phyloP scores from a whole-genome alignment of 2,329 filamentous ascomycete species.

The Endoconidiophora laricicola region DNA sequence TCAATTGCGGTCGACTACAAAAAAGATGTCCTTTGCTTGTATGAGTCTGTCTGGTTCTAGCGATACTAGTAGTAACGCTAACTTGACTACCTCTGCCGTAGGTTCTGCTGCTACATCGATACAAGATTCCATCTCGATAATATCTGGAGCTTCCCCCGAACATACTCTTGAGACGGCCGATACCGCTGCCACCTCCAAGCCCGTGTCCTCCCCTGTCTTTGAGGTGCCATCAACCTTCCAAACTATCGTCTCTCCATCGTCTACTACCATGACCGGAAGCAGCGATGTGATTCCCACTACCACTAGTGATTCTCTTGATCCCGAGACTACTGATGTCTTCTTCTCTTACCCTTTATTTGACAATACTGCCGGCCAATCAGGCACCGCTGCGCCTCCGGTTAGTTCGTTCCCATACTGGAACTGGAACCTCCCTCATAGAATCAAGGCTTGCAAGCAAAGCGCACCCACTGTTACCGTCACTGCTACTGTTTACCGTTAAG shows the following conservation, averaged over 20 bases:
- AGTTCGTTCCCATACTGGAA: no score
- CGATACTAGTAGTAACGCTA: neutral
- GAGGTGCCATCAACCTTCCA: neutral
- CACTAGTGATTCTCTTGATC: neutral
- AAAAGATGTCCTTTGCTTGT: conserved; percentile 38
- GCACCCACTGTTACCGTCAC: neutral
- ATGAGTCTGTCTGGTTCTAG: conserved; percentile 13
- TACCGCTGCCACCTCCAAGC: conserved; percentile 14
- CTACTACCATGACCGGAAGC: neutral
- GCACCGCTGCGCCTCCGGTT: neutral
- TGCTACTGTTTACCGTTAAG: neutral
- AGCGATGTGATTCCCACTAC: neutral
- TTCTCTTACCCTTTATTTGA: neutral
- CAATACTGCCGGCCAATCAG: conserved; percentile 3
- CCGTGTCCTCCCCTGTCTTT: no score
- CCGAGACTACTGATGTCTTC: neutral
- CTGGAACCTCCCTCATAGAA: neutral
- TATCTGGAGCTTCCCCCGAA: neutral
- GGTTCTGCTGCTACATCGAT: neutral
- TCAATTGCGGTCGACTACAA: conserved; percentile 16
- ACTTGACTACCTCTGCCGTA: neutral
- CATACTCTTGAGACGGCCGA: conserved; percentile 22
- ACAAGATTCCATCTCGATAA: no score
- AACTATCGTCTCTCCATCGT: neutral
- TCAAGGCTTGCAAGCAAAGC: neutral